A percentile compares a stretch with the other conserved stretches of the same genome.
phyloP scores from a whole-genome alignment of 108 stramenopile genomes.

The Fragilaria radians region DNA sequence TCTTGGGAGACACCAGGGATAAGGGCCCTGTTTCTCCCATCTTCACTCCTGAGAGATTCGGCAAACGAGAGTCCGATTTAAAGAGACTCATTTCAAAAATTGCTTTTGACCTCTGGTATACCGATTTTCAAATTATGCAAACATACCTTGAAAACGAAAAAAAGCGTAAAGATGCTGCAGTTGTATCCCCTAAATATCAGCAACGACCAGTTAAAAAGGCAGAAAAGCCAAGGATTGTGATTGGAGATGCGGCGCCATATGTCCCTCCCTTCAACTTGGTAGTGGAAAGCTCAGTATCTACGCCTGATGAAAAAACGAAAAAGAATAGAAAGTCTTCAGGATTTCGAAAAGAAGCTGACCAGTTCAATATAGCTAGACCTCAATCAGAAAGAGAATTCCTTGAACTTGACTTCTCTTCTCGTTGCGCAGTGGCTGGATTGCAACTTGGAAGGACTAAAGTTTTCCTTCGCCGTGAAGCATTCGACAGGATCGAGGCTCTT shows the following conservation, averaged over 20 bases:
- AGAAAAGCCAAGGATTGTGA: neutral
- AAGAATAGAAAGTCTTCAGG: neutral
- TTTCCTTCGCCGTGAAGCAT: slow-evolving; percentile 69
- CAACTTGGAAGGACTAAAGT: slow-evolving; percentile 86
- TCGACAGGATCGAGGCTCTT: slow-evolving; percentile 70
- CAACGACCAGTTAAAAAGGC: neutral
- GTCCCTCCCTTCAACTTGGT: no score
- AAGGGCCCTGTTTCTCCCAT: slow-evolving; percentile 37
- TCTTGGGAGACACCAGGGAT: slow-evolving; percentile 55
- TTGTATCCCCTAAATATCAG: no score
- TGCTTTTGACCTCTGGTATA: slow-evolving; percentile 76
- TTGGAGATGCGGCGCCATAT: no score
- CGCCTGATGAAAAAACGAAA: neutral
- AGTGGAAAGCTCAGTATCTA: neutral
- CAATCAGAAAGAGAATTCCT: no score
- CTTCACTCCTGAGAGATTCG: slow-evolving; percentile 18
- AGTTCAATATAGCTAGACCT: neutral
- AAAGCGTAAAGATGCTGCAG: no score
- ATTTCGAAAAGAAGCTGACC: no score
- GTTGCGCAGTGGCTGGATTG: slow-evolving; percentile 41
- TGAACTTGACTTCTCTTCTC: no score
- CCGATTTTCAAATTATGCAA: slow-evolving; percentile 57
- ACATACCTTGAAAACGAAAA: slow-evolving; percentile 33
- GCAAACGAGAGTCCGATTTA: slow-evolving; percentile 32
- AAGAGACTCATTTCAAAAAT: slow-evolving; percentile 75